Conservation (phyloP, 805 yeast species). For the Ogataea saltuana region DNA sequence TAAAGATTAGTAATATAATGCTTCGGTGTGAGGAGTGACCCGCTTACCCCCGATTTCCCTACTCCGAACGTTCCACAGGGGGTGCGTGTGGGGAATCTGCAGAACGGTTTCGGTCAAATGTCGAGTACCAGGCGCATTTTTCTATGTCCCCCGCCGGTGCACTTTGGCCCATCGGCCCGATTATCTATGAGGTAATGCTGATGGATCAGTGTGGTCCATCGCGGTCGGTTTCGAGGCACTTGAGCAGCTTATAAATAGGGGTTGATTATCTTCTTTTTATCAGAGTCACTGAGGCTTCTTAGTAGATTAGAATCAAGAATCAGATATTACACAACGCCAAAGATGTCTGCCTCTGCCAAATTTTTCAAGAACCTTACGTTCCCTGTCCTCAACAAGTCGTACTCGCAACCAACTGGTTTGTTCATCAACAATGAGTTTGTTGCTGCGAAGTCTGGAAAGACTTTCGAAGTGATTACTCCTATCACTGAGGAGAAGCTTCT, state of each 20-base stretch:
- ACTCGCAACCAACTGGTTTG: conserved; percentile 51
- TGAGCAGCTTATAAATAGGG: conserved; percentile 10
- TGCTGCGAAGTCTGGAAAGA: conserved; percentile 52
- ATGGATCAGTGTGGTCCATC: neutral
- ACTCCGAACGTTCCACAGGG: neutral
- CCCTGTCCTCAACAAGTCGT: conserved; percentile 36
- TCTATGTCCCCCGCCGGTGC: neutral
- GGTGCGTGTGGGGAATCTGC: conserved; percentile 8
- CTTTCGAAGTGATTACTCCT: conserved; percentile 65
- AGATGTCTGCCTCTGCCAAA: conserved; percentile 15
- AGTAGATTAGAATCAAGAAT: neutral
- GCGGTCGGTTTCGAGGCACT: neutral
- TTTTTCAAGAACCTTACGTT: conserved; percentile 34
- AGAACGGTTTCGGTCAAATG: neutral
- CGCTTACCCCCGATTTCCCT: neutral
- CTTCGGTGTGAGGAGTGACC: conserved; percentile 4
- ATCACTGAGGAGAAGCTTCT: conserved; percentile 71
- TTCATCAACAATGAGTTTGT: conserved; percentile 68
- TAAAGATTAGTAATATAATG: neutral
- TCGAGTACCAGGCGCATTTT: neutral
- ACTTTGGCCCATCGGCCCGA: neutral
- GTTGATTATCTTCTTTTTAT: neutral
- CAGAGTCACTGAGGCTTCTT: neutral
- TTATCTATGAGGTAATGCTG: neutral
- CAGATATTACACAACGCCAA: neutral